These are phyloP conservation scores for Bipolaris oryzae DNA, from an alignment of 2,329 filamentous ascomycete species.

Conservation along the genomic window DNA sequence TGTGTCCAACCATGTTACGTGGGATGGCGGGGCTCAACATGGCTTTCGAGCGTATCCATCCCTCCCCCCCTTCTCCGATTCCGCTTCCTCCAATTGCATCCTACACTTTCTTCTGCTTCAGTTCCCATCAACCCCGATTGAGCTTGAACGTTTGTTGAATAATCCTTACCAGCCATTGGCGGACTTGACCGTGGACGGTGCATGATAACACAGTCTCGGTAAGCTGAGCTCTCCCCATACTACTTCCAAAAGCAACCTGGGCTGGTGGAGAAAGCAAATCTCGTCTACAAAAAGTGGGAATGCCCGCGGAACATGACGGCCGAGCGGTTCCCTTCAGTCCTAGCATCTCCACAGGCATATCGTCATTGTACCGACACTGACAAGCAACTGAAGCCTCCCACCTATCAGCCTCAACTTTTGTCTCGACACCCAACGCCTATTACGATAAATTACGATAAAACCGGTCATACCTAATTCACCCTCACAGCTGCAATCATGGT, in stretches of 20 bases:
- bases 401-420: constrained; percentile 8
- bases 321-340: constrained; percentile 3
- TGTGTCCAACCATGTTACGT: constrained; percentile 12
- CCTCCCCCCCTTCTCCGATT: constrained; percentile 9
- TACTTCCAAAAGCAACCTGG: constrained; percentile 25
- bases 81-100: constrained; percentile 1
- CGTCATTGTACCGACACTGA: constrained; percentile 9
- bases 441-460: constrained; percentile 10
- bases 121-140: background rate
- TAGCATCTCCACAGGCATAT: constrained; percentile 6
- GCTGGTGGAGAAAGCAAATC: constrained; percentile 20
- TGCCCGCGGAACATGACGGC: constrained; percentile 16
- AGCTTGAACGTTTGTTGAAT: constrained; percentile 12
- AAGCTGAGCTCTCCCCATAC: constrained; percentile 17
- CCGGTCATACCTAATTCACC: constrained; percentile 2
- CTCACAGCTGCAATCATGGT: constrained; percentile 60
- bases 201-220: constrained; percentile 25
- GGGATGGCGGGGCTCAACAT: constrained; percentile 22
- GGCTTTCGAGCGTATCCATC: constrained; percentile 5
- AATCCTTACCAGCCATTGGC: constrained; percentile 15
- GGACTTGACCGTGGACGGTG: constrained; percentile 15
- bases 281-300: constrained; percentile 13
- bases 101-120: background rate
- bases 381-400: constrained; percentile 11
- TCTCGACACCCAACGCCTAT: background rate